Evolutionary conservation across 1,139 yeast species (phyloP), one percentile per base, ranked within the genome.

Genomic region (Magnusiomyces clavatus): DNA sequence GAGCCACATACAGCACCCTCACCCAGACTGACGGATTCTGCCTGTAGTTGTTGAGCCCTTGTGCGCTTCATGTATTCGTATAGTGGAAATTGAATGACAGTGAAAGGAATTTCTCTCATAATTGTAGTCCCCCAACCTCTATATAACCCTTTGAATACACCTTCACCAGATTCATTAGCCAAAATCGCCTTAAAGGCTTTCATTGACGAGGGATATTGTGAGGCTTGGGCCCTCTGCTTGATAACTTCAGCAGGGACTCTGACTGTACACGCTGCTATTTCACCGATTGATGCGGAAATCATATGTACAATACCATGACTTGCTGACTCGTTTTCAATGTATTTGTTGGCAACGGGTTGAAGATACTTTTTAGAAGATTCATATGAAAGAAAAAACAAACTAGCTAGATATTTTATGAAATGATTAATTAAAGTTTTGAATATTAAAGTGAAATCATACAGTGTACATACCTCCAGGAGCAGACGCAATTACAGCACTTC

Each of bases 231-330:
- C 54, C 97, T 75, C 68, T 92, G 98, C 67, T 94, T 92, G 63
- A 92, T 81, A 38, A 92, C 96, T 64, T 92, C 99, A 0, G 96
- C 95, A 0, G 99, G 99, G 0, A 94, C 98, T 54, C 99, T 75
- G 1, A 92, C 94, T 52, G 85, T 69, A 64, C 99, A 92, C 0
- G 98, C 98, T 1, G 94, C 85, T 10, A 90, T 73, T 65, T 92
- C 99, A 49, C 98, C 98, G 35, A 82, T 65, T 1, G 95, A 83
- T 0, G 97, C 96, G 13, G 94, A 77, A 3, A 80, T 58, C 97
- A 92, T 90, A 64, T 92, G 97, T 0, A 77, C 72, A 1, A 73
- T 39, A 0, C 77, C 75, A 41, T 73, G 71, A 2, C 75, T 70
- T 3, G 68, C 46, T 38, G 66, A 68, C n/a, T 64, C 67, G 17